Base-by-base conservation (phyloP, 495 filamentous ascomycete species). In the Beverwykella pulmonaria region DNA sequence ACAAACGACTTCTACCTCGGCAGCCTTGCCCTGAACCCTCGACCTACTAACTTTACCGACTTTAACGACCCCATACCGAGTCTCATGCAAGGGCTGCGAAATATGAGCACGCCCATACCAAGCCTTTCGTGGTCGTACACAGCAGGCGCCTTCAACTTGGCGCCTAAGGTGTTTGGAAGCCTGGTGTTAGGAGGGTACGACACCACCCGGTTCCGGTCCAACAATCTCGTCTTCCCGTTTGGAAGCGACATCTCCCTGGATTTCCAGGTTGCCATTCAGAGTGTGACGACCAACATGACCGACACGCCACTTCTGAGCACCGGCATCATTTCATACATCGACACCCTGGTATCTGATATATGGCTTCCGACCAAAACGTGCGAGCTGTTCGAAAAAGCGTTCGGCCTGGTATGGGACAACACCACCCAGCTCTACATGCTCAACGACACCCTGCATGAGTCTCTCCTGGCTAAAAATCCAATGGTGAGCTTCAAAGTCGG, bases 101-200 rank as follows among this genome's bases (percentile, higher is more conserved):
- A 72, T 52, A 56, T 41, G 47, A 65, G 70, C 30, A 68, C 69
- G 10, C 52, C 63, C 1, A 79, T 77, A 25, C 71, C 75, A 1
- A 76, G 73, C 56, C 56, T 69, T 1, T 75, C 74, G 1, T 77
- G 67, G 56, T 73, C 68, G 4, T 79, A 77, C 47, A 74, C 76
- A 2, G 76, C 76, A 5, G 75, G 76, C n/a, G 67, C 73, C 0
- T 61, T 65, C 32, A 69, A 73, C 63, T 53, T 63, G 15, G 36
- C 63, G 27, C 73, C 70, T 20, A 67, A 71, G 44, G 61, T 67
- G 1, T 70, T 74, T 17, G 74, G 70, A 20, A 75, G 71, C 30
- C 61, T 78, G 27, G 76, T 75, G 2, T 39, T 78, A 26, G 75
- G 74, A 49, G 76, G 76, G 15, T 77, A 75, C 55, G 76, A 78